Conservation (phyloP, 2,329 filamentous ascomycete species). For the Aspergillus calidoustus region DNA sequence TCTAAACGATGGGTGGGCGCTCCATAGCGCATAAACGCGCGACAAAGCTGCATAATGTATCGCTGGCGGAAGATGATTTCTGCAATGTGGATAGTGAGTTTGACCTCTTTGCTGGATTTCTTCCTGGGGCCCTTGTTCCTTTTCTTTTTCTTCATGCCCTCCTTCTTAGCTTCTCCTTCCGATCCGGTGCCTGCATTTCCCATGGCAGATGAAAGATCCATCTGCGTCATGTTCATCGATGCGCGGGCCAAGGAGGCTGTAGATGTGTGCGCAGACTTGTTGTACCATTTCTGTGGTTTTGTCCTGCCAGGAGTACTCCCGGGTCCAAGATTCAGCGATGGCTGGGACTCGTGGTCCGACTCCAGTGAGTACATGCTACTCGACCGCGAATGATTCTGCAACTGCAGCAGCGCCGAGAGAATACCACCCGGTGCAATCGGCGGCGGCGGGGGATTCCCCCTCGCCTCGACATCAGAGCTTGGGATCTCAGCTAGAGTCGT, state of each 20-base stretch:
- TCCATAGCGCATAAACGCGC: conserved; percentile 84
- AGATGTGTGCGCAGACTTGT: conserved; percentile 2
- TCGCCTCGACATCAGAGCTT: conserved; percentile 7
- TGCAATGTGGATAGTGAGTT: conserved; percentile 60
- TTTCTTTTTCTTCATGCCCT: conserved; percentile 9
- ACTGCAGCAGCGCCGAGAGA: conserved; percentile 12
- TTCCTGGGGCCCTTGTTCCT: conserved; percentile 11
- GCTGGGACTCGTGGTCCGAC: conserved; percentile 9
- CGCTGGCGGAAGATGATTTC: conserved; percentile 77
- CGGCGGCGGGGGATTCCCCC: neutral
- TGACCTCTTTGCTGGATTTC: conserved; percentile 4
- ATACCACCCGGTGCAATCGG: conserved; percentile 12
- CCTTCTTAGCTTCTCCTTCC: neutral
- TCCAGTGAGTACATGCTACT: conserved; percentile 11
- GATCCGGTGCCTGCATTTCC: neutral
- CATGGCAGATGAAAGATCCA: neutral
- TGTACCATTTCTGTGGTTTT: neutral
- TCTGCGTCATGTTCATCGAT: conserved; percentile 10
- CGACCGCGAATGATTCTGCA: conserved; percentile 9
- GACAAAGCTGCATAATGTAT: conserved; percentile 83
- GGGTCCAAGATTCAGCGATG: neutral
- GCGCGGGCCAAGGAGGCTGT: conserved; percentile 6
- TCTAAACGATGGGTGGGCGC: conserved; percentile 89
- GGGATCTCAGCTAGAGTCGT: neutral
- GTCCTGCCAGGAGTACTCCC: no score